These are phyloP conservation scores for Leishmania tropica DNA, from an alignment of 208 protist species.

Conservation along the genomic window DNA sequence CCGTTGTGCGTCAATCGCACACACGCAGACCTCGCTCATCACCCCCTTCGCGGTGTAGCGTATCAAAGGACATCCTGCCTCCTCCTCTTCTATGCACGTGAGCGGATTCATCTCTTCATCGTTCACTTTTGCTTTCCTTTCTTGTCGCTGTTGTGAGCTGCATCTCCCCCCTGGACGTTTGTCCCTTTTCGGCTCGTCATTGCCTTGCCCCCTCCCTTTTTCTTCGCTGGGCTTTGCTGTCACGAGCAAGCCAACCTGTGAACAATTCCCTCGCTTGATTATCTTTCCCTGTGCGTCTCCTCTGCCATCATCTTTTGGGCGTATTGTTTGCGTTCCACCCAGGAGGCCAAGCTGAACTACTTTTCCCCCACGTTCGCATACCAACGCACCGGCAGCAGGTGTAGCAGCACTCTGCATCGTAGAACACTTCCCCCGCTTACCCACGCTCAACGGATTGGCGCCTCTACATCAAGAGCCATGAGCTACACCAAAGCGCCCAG, in stretches of 20 bases:
- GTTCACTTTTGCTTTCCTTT: not conserved
- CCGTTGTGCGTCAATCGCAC: not conserved
- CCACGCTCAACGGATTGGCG: not conserved
- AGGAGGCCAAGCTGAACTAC: not conserved
- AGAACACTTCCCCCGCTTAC: not conserved
- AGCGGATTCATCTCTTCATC: not conserved
- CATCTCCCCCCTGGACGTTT: not conserved
- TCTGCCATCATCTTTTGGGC: not conserved
- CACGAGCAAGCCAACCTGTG: not conserved
- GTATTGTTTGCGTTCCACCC: not conserved
- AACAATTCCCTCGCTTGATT: not conserved
- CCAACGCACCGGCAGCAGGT: not conserved
- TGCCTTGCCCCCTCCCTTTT: no score
- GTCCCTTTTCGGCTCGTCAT: not conserved
- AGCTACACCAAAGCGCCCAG: constrained; percentile 1
- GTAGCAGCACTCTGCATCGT: not conserved
- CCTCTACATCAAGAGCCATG: not conserved
- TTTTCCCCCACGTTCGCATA: not conserved
- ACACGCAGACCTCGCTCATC: not conserved
- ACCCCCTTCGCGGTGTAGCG: not conserved
- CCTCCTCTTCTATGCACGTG: not conserved
- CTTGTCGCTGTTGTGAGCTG: not conserved
- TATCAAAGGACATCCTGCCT: not conserved
- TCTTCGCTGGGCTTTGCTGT: not conserved
- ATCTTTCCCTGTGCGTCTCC: not conserved